These are phyloP conservation scores for Physcomitrellopsis africana DNA, from an alignment of 225 moss, liverwort and hornwort species.

Conservation along the genomic window DNA sequence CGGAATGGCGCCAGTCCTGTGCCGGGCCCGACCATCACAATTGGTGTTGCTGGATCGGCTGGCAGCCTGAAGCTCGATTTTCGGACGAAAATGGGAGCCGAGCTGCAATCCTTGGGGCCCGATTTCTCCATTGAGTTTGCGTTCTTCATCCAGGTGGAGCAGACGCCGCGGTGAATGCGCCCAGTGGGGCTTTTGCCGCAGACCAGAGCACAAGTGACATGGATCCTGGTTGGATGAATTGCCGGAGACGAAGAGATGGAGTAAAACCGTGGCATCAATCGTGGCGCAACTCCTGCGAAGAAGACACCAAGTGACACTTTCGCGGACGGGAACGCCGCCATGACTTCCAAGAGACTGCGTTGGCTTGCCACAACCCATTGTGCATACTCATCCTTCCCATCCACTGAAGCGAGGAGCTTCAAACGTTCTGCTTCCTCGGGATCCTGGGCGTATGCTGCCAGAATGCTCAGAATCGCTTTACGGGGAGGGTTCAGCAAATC, in stretches of 20 bases:
- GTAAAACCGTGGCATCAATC: slow-evolving; percentile 82
- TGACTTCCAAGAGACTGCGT: slow-evolving; percentile 78
- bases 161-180: slow-evolving; percentile 82
- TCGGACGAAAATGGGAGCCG: slow-evolving; percentile 87
- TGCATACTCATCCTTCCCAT: slow-evolving; percentile 86
- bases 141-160: slow-evolving; percentile 96
- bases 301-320: slow-evolving; percentile 85
- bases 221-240: slow-evolving; percentile 58
- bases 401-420: slow-evolving; percentile 64
- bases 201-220: slow-evolving; percentile 95
- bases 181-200: slow-evolving; percentile 71
- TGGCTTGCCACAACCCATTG: slow-evolving; percentile 78
- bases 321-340: slow-evolving; percentile 79
- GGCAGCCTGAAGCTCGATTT: slow-evolving; percentile 87
- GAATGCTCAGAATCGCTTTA: slow-evolving; percentile 60
- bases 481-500: slow-evolving; percentile 78
- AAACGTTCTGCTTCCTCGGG: slow-evolving; percentile 62
- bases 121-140: slow-evolving; percentile 36
- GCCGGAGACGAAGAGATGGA: slow-evolving; percentile 96
- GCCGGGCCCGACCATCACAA: slow-evolving; percentile 92
- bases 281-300: slow-evolving; percentile 86
- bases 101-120: slow-evolving; percentile 34
- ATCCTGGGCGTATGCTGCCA: slow-evolving; percentile 67
- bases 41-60: slow-evolving; percentile 54
- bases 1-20: slow-evolving; percentile 96